phyloP scores from a whole-genome alignment of 768 basidiomycete genomes.

The Dentipellis sp. region DNA sequence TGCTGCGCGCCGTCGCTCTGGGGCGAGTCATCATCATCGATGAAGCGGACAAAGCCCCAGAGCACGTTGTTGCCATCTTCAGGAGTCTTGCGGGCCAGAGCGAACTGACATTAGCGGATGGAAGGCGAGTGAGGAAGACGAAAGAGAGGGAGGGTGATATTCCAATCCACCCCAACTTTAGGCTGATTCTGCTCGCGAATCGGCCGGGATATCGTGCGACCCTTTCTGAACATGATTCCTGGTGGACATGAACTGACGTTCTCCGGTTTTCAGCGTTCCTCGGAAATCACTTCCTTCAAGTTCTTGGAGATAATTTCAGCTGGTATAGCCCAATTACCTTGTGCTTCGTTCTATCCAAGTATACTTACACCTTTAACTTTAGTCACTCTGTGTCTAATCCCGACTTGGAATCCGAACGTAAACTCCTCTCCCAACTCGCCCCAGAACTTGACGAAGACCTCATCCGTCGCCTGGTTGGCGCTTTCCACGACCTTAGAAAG shows the following conservation, averaged over 20 bases:
- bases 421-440: constrained; percentile 49
- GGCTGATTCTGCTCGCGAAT: constrained; percentile 56
- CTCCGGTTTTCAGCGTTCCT: constrained; percentile 43
- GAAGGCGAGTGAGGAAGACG: constrained; percentile 40
- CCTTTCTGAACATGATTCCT: background rate
- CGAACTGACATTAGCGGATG: constrained; percentile 56
- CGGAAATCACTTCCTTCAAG: constrained; percentile 65
- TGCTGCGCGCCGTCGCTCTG: constrained; percentile 50
- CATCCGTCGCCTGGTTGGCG: constrained; percentile 47
- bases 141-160: constrained; percentile 45
- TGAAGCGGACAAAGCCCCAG: constrained; percentile 66
- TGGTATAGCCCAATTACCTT: constrained; percentile 16
- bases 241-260: background rate
- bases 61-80: constrained; percentile 67
- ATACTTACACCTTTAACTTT: too few species aligned
- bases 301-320: constrained; percentile 62
- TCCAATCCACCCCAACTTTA: constrained; percentile 53
- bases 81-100: constrained; percentile 57
- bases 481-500: constrained; percentile 53
- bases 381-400: constrained; percentile 60
- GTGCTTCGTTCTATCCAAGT: too few species aligned
- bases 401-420: constrained; percentile 55
- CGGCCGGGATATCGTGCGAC: constrained; percentile 58
- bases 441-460: constrained; percentile 47
- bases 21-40: constrained; percentile 64